Conservation (phyloP, 139 green algal genomes). For the Chlamydomonas sp. region DNA sequence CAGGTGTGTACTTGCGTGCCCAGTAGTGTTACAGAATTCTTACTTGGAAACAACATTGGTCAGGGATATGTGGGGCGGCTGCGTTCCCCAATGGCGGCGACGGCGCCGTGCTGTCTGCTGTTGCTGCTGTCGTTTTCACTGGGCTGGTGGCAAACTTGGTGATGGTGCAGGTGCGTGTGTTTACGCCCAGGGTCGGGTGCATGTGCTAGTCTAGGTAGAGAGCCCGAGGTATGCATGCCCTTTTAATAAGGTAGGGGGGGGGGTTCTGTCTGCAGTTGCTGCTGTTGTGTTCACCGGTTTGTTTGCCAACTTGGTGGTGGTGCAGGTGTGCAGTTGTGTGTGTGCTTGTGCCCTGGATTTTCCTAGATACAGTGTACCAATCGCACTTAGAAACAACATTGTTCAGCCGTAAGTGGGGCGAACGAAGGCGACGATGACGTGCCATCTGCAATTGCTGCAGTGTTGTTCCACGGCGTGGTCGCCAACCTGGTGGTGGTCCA, state of each 20-base stretch:
- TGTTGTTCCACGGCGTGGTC: slow-evolving; percentile 48
- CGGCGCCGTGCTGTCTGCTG: slow-evolving; percentile 25
- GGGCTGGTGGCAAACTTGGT: slow-evolving; percentile 57
- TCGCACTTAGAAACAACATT: no score
- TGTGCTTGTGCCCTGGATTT: no score
- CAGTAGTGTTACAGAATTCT: no score
- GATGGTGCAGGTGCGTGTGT: slow-evolving; percentile 40
- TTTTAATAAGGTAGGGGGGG: no score
- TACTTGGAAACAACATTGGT: no score
- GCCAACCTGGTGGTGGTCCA: slow-evolving; percentile 56
- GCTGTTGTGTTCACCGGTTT: slow-evolving; percentile 46
- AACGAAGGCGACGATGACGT: slow-evolving; percentile 19
- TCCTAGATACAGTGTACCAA: no score
- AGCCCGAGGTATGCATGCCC: no score
- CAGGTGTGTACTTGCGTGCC: slow-evolving; percentile 29
- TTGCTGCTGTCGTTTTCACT: slow-evolving; percentile 36
- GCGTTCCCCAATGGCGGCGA: slow-evolving; percentile 13
- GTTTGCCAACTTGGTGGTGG: slow-evolving; percentile 53
- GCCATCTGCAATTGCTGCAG: slow-evolving; percentile 22
- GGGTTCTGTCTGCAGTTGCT: no score
- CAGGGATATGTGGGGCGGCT: slow-evolving; percentile 38
- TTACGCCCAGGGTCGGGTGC: not conserved
- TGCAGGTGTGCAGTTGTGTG: slow-evolving; percentile 31
- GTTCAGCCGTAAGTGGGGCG: slow-evolving; percentile 42
- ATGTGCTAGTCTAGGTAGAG: no score